Conservation (phyloP, 306 rosid species). For the Begonia peltatifolia region DNA sequence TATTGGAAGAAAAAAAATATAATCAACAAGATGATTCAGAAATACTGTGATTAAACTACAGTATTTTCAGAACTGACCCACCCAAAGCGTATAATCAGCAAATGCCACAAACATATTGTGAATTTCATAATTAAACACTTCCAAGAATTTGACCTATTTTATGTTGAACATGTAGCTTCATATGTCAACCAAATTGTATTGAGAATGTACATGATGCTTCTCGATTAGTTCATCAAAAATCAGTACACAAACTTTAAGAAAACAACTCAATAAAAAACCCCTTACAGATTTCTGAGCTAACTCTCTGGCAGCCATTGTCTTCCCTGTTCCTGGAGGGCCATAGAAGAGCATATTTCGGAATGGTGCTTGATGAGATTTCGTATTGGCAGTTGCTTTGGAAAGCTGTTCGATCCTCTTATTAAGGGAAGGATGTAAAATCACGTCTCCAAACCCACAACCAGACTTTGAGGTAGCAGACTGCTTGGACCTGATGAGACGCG, state of each 20-base stretch:
- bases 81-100: too few relatives aligned
- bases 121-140: too few relatives aligned
- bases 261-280: not conserved
- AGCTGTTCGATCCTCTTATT: conserved; percentile 74
- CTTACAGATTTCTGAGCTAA: conserved; percentile 90
- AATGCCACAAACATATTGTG: too few relatives aligned
- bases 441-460: conserved; percentile 78
- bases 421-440: conserved; percentile 80
- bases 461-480: conserved; percentile 29
- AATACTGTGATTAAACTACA: too few relatives aligned
- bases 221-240: not conserved
- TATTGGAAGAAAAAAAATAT: conserved; percentile 2
- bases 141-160: too few relatives aligned
- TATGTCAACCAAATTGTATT: too few relatives aligned
- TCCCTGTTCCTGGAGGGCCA: conserved; percentile 99
- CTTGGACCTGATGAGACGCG: conserved; percentile 29
- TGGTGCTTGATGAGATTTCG: conserved; percentile 94
- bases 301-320: conserved; percentile 98
- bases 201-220: not conserved
- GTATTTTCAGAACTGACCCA: too few relatives aligned
- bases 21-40: too few relatives aligned
- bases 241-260: not conserved
- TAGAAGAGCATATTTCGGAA: conserved; percentile 94
- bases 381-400: conserved; percentile 83
- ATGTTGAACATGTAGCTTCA: too few relatives aligned